These are phyloP conservation scores for Annona cherimola DNA, from an alignment of 164 flowering plant species.

Conservation along the genomic window DNA sequence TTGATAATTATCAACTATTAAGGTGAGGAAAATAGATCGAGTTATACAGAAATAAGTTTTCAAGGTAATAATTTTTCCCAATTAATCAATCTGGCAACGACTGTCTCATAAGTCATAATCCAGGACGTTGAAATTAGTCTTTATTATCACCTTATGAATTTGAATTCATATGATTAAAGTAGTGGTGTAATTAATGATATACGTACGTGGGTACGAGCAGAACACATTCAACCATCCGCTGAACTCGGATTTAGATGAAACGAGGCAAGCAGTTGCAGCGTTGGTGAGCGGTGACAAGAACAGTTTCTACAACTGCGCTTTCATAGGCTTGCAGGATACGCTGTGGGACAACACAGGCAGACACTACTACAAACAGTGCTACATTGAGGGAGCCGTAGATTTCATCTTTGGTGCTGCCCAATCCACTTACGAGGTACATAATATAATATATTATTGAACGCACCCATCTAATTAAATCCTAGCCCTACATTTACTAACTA, in stretches of 20 bases:
- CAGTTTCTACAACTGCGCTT: constrained; percentile 39
- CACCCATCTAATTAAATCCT: neutral
- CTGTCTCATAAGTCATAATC: too few species aligned
- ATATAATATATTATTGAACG: neutral
- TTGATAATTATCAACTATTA: too few species aligned
- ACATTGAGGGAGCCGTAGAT: constrained; percentile 58
- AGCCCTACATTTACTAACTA: neutral
- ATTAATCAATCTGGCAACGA: too few species aligned
- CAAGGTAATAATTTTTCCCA: too few species aligned
- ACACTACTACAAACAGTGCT: constrained; percentile 47
- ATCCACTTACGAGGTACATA: constrained; percentile 52
- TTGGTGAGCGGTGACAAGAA: constrained; percentile 41
- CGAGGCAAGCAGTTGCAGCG: constrained; percentile 47
- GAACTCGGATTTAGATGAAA: neutral
- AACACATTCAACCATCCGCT: constrained; percentile 34
- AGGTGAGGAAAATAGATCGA: too few species aligned
- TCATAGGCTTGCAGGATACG: constrained; percentile 61
- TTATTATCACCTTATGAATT: too few species aligned
- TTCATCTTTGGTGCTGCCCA: constrained; percentile 67
- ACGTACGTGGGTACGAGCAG: constrained; percentile 17
- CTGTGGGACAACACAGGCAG: constrained; percentile 54
- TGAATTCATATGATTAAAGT: too few species aligned
- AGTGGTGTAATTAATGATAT: too few species aligned
- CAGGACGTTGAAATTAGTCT: too few species aligned
- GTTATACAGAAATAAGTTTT: too few species aligned